A percentile compares a stretch with the other conserved stretches of the same genome.
These are phyloP conservation scores for Fragilaria radians DNA, from an alignment of 108 stramenopile genomes.

Conservation along the genomic window DNA sequence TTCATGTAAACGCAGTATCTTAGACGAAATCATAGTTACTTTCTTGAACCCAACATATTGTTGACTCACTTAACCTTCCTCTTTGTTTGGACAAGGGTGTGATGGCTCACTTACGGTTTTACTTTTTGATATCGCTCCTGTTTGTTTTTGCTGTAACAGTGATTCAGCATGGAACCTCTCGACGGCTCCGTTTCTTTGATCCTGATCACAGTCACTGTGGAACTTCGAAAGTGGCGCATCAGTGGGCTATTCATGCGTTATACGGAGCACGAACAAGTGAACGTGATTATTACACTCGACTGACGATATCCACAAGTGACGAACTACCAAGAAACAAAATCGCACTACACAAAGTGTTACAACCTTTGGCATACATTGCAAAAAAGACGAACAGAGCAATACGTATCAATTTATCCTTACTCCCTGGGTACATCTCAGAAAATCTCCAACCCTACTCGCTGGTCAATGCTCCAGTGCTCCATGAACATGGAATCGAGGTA, in stretches of 20 bases:
- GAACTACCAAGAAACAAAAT: constrained; percentile 1
- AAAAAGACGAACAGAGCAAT: background rate
- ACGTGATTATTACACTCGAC: background rate
- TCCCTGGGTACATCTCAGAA: background rate
- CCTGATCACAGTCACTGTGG: constrained; percentile 1
- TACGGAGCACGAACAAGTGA: constrained; percentile 2
- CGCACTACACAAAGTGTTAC: background rate
- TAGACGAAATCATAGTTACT: too few relatives aligned
- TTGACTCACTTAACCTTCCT: too few relatives aligned
- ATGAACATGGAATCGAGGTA: background rate
- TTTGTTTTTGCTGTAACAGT: background rate
- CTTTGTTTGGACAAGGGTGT: too few relatives aligned
- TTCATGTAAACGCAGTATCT: too few relatives aligned
- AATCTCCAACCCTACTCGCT: background rate
- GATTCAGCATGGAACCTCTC: background rate
- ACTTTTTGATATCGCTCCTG: background rate
- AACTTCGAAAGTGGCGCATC: background rate
- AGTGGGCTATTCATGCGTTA: background rate
- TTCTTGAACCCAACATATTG: too few relatives aligned
- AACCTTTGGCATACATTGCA: background rate
- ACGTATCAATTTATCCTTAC: background rate
- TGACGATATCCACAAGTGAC: background rate
- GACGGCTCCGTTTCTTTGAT: constrained; percentile 2
- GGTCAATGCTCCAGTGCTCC: background rate
- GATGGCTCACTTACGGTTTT: too few relatives aligned